These are phyloP conservation scores for Clathrospora elynae DNA, from an alignment of 2,329 filamentous ascomycete species.

Conservation along the genomic window DNA sequence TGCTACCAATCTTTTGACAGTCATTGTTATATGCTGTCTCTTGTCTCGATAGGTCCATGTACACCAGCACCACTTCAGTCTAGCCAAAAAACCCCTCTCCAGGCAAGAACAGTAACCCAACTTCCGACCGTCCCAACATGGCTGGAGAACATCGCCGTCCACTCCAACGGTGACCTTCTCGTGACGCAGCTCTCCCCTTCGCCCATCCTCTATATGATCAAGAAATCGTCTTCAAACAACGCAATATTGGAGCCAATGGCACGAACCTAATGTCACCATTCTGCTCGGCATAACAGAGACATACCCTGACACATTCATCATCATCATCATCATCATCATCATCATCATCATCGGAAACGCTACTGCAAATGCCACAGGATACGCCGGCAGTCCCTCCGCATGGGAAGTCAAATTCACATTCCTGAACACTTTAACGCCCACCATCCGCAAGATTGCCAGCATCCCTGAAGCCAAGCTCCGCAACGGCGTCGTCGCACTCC, in stretches of 20 bases:
- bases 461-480: slow-evolving; percentile 12
- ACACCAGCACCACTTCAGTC: neutral
- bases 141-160: slow-evolving; percentile 15
- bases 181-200: slow-evolving; percentile 9
- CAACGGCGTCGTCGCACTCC: slow-evolving; percentile 11
- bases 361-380: slow-evolving; percentile 10
- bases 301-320: slow-evolving; percentile 9
- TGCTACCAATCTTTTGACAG: too few species aligned
- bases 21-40: too few species aligned
- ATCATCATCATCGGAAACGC: slow-evolving; percentile 14
- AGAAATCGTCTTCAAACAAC: slow-evolving; percentile 1
- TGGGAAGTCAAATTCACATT: slow-evolving; percentile 11
- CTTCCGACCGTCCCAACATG: slow-evolving; percentile 8
- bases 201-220: slow-evolving; percentile 8
- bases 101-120: slow-evolving; percentile 12
- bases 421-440: neutral
- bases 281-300: slow-evolving; percentile 18
- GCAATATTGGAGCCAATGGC: slow-evolving; percentile 9
- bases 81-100: neutral
- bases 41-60: neutral
- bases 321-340: too few species aligned
- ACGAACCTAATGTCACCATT: slow-evolving; percentile 8
- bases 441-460: slow-evolving; percentile 11
- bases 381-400: slow-evolving; percentile 11
- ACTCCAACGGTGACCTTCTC: slow-evolving; percentile 14